Base-by-base conservation (phyloP, 2,329 filamentous ascomycete genomes). In the Aspergillus sojae region DNA sequence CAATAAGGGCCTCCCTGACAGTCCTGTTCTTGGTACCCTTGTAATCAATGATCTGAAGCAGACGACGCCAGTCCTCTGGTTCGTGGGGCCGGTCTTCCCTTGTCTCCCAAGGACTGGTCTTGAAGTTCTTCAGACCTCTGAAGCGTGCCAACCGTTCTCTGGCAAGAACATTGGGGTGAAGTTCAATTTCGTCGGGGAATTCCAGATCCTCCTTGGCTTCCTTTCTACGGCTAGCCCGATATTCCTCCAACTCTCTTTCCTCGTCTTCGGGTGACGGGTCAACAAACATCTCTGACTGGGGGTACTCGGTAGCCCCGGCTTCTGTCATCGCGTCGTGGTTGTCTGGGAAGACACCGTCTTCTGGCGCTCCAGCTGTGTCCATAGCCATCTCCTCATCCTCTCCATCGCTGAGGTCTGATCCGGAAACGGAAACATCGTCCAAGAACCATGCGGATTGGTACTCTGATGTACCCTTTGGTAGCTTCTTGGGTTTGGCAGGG, bases 401-500 rank as follows among this genome's bases (percentile, higher is more conserved):
- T 54, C 92, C 90, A 43, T 89, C 89, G 65, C 90, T 89, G 68
- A 93, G 83, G 71, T 98, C 94, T 0, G 94, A 97, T 48, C 91
- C 94, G 10, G 91, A 92, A 74, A 91, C 92, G 0, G 92, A 95
- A 26, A 93, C 85, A 64, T 94, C 90, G 61, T 88, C 90, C 41
- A 99, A 80, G 75, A 91, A 97, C 95, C 95, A 99, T 11, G 94
- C 94, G 26, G 94, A 87, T 79, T 99, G 95, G 78, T 97, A 98
- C 61, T 90, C 88, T 45, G 95, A 98, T 2, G 95, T 99, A 67
- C 95, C 95, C 78, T 89, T 92, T 0, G 95, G 95, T 26, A 99
- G 80, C 66, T 88, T 88, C 79, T 90, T 95, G 7, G 92, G 91
- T 36, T 81, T 80, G 41, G 84, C 79, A 21, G 88, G 81, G 21